Base-by-base conservation (phyloP, 2,329 filamentous ascomycete species). In the Curvularia eragrostidis region DNA sequence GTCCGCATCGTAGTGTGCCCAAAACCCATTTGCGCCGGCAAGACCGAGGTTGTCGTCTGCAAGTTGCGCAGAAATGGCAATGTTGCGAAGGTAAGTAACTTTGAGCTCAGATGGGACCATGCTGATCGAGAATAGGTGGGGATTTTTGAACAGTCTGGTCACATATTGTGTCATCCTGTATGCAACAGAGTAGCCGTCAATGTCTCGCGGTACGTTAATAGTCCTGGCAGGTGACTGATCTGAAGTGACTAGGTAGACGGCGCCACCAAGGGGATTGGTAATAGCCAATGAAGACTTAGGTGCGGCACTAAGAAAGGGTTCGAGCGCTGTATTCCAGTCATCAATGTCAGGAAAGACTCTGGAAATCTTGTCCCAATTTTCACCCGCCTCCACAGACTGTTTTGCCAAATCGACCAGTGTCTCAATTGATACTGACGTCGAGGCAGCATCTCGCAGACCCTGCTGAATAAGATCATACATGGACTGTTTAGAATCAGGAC, bases 151-250 rank as follows among this genome's bases (percentile, higher is more conserved):
- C 0, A 95, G 72, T 48, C 83, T 83, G 5, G 82, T 80, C 0
- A 87, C 84, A 72, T 93, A 97, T 48, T 89, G 81, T 1, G 89
- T 87, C 79, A 96, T 90, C 54, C 94, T 84, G 13, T 91, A 85
- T 1, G 91, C 87, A 52, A 90, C 81, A 1, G 91, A 91, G 30
- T 88, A 85, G 0, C 90, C 90, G 62, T 85, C 84, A 3, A 83
- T 80, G 71, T 97, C 93, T 42, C 89, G 82, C 30, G 79, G 71
- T 15, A 84, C 76, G 43, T 66, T 68, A 56, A 64, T 67, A 62
- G 59, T 44, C 58, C 64, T 53, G 6, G 43, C 36, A 9, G 54
- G 24, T 69, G 58, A 69, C 56, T 39, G 60, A 48, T 19, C 72
- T 56, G 52, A 70, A 56, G 63, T 76, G 0, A 89, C 81, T 3